Conservation (phyloP, 306 rosid genomes). For the Casuarina glauca region DNA sequence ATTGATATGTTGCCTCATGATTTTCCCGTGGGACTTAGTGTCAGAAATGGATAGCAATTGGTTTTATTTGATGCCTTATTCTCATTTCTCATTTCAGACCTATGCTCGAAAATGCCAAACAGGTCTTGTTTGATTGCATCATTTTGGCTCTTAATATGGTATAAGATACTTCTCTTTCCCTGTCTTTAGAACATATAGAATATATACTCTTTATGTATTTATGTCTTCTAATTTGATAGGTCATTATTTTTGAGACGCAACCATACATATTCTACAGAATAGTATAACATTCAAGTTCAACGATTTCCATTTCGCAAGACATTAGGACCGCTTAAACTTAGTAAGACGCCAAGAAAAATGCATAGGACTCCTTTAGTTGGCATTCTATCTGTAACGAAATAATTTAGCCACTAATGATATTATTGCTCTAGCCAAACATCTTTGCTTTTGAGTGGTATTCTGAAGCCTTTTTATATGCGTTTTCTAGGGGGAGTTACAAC, state of each 20-base stretch:
- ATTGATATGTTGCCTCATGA: not conserved
- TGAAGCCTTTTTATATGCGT: conserved; percentile 17
- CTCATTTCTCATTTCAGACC: not conserved
- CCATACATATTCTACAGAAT: not conserved
- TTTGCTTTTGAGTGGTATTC: conserved; percentile 17
- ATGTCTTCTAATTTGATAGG: conserved; percentile 40
- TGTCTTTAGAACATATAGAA: conserved; percentile 4
- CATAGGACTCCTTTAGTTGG: conserved; percentile 15
- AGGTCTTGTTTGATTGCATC: not conserved
- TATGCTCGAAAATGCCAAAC: not conserved
- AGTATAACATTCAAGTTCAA: conserved; percentile 7
- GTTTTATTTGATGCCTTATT: not conserved
- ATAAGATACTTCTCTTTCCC: not conserved
- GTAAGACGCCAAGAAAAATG: not conserved
- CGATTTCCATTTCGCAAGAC: not conserved
- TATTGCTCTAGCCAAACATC: not conserved
- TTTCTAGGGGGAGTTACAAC: conserved; percentile 86
- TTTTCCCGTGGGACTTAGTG: not conserved
- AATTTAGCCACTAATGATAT: not conserved
- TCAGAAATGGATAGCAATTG: not conserved
- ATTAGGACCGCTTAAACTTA: not conserved
- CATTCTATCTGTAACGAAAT: not conserved
- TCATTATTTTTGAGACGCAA: not conserved
- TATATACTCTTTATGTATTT: conserved; percentile 11
- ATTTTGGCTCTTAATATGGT: conserved; percentile 3